phyloP scores from a whole-genome alignment of 208 protist species.

The Acanthamoeba sp. region DNA sequence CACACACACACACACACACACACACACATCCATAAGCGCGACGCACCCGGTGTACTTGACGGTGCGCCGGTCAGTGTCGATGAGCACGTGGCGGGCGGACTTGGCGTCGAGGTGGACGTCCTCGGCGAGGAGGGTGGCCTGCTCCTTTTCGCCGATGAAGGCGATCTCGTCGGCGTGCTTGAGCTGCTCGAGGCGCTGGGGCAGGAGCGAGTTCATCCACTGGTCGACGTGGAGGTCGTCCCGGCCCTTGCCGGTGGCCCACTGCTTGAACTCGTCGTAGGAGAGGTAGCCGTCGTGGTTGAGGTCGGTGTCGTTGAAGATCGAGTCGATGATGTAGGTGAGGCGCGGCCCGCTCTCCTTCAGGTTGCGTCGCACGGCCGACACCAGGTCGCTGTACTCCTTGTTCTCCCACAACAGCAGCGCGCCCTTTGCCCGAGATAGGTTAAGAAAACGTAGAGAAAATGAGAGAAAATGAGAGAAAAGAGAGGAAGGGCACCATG shows the following conservation, averaged over 20 bases:
- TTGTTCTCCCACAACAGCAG: neutral
- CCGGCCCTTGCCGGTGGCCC: conserved; percentile 47
- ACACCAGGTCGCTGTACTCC: conserved; percentile 22
- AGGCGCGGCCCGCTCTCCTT: conserved; percentile 33
- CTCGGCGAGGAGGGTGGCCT: neutral
- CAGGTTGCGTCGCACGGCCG: conserved; percentile 38
- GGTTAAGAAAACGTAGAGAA: neutral
- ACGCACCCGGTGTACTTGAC: conserved; percentile 34
- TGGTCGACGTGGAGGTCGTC: conserved; percentile 61
- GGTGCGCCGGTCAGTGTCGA: neutral
- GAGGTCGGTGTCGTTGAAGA: conserved; percentile 44
- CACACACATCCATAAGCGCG: neutral
- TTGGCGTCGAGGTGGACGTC: neutral
- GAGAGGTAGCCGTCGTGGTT: conserved; percentile 32
- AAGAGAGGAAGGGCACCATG: neutral
- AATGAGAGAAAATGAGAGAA: neutral
- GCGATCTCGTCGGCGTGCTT: neutral
- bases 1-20: no score
- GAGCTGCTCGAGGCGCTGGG: conserved; percentile 39
- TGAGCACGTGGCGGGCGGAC: neutral
- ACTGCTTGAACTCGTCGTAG: conserved; percentile 40
- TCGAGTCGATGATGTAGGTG: conserved; percentile 55
- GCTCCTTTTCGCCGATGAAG: neutral
- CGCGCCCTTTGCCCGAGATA: neutral
- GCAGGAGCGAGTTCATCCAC: conserved; percentile 22